These are phyloP conservation scores for Lodderomyces elongisporus DNA, from an alignment of 1,139 yeast species.

Conservation along the genomic window DNA sequence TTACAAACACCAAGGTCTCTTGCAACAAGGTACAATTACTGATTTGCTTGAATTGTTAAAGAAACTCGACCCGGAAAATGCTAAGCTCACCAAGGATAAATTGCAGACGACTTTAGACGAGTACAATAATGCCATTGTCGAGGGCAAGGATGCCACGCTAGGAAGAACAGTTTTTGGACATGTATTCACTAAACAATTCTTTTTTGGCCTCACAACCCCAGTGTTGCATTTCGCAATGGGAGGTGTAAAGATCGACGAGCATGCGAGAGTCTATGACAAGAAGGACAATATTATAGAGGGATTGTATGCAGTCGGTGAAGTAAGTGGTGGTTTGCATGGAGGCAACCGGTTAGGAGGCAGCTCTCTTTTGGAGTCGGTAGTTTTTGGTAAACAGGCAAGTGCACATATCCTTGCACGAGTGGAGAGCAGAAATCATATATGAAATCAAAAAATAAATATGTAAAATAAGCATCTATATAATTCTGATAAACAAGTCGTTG, in stretches of 20 bases:
- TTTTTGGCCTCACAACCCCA: conserved; percentile 34
- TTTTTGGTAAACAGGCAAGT: conserved; percentile 26
- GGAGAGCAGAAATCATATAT: not conserved
- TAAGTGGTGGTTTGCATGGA: conserved; percentile 38
- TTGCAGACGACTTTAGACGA: conserved; percentile 13
- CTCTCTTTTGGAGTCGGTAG: conserved; percentile 36
- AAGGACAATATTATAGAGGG: conserved; percentile 17
- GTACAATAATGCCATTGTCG: not conserved
- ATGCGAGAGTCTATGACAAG: conserved; percentile 22
- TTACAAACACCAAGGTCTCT: conserved; percentile 24
- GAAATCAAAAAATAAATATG: too few species aligned
- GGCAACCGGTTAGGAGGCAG: conserved; percentile 35
- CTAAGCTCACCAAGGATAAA: conserved; percentile 8
- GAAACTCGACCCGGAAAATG: conserved; percentile 13
- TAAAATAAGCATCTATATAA: not conserved
- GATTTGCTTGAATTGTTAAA: conserved; percentile 18
- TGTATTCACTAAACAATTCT: conserved; percentile 13
- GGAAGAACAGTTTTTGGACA: conserved; percentile 22
- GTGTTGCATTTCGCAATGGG: conserved; percentile 40
- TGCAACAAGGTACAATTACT: conserved; percentile 20
- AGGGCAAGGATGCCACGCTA: conserved; percentile 14
- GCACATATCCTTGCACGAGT: conserved; percentile 1
- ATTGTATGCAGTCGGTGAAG: conserved; percentile 36
- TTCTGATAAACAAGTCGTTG: not conserved
- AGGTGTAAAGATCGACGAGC: conserved; percentile 27